Percentiles rank a stretch among this genome's conserved stretches.
Conservation (phyloP, 208 protist genomes). For the Trypanosoma melophagium region DNA sequence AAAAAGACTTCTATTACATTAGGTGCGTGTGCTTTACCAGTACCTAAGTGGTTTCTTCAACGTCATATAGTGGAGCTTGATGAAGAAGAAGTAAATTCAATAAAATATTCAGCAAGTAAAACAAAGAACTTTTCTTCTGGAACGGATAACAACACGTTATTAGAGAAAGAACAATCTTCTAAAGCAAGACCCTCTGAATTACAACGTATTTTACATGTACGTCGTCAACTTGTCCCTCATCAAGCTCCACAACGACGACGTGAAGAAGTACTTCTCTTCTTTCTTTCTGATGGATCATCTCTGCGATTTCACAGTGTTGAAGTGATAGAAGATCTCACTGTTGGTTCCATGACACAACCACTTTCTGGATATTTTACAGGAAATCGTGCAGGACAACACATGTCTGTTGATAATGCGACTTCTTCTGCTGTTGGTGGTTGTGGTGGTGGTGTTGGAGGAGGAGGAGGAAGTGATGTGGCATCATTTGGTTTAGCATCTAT, state of each 20-base stretch:
- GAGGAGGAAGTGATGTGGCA: slow-evolving; percentile 4
- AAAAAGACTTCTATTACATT: slow-evolving; percentile 18
- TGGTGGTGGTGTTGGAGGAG: neutral
- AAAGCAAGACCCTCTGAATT: slow-evolving; percentile 6
- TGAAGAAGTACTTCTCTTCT: slow-evolving; percentile 60
- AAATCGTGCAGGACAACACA: neutral
- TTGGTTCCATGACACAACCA: neutral
- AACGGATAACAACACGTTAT: neutral
- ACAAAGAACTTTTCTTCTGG: neutral
- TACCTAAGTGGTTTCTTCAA: slow-evolving; percentile 30
- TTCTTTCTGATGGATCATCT: slow-evolving; percentile 57
- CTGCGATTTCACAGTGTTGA: slow-evolving; percentile 48
- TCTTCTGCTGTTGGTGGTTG: no score
- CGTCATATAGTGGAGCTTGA: slow-evolving; percentile 18
- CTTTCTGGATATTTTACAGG: neutral
- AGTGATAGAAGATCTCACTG: neutral
- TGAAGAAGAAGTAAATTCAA: slow-evolving; percentile 4
- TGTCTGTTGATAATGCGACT: neutral
- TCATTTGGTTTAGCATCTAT: neutral
- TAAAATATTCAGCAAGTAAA: neutral
- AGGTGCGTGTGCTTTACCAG: slow-evolving; percentile 26
- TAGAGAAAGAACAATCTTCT: neutral
- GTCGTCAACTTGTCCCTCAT: slow-evolving; percentile 23
- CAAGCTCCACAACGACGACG: slow-evolving; percentile 27
- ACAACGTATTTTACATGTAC: slow-evolving; percentile 32